Evolutionary conservation across 1,139 yeast genomes (phyloP).

Genomic region (Candida sanyaensis): DNA sequence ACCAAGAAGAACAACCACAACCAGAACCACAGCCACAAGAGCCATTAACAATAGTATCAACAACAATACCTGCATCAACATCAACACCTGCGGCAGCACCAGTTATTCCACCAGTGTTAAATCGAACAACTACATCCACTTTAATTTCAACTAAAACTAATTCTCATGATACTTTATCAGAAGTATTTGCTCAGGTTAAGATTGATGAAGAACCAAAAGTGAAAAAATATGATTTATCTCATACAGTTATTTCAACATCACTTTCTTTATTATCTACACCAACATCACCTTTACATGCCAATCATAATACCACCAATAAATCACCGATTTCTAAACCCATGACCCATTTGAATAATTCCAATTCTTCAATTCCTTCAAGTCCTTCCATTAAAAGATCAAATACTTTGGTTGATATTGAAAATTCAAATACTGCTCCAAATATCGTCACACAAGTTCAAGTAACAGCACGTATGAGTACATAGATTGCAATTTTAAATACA

Average conservation of each 20-base stretch:
- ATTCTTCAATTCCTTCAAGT: conserved; percentile 12
- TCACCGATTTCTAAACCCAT: conserved; percentile 14
- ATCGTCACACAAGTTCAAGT: conserved; percentile 51
- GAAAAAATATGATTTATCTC: conserved; percentile 23
- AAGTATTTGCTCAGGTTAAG: background rate
- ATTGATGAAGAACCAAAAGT: conserved; percentile 3
- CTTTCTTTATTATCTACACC: conserved; percentile 16
- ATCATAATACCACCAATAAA: conserved; percentile 30
- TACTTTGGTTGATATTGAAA: conserved; percentile 25
- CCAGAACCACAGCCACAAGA: conserved; percentile 1
- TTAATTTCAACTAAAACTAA: background rate
- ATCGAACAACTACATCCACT: background rate
- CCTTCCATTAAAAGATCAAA: conserved; percentile 26
- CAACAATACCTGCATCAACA: no score
- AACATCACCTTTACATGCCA: conserved; percentile 29
- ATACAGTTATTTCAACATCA: conserved; percentile 21
- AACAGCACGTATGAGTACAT: conserved; percentile 43
- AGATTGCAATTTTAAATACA: no score
- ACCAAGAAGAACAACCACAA: conserved; percentile 1
- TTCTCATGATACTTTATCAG: background rate
- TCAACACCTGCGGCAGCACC: background rate
- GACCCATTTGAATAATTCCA: conserved; percentile 11
- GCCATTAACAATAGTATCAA: background rate
- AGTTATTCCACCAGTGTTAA: background rate
- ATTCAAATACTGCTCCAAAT: conserved; percentile 35